Base-by-base conservation (phyloP, 345 rosid genomes). In the Bruguiera sexangula region DNA sequence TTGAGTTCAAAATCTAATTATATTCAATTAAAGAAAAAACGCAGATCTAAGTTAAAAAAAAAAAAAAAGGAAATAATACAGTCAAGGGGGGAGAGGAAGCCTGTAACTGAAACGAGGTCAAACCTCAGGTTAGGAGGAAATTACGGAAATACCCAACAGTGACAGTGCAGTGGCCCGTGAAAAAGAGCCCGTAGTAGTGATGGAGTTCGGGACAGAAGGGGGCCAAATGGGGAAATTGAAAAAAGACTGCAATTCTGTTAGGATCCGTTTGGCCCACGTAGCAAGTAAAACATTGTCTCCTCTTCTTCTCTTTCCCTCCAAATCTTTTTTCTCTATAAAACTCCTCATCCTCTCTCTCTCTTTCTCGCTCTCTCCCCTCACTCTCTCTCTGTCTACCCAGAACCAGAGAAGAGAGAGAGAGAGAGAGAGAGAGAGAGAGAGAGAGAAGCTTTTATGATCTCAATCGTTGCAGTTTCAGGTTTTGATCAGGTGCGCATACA, bases 271-370 rank as follows among this genome's bases (percentile, higher is more conserved):
- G 46, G 50, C 54, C 46, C 22, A 30, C 18, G 43, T 73, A 48
- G 70, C 71, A 66, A 66, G 66, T 70, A 55, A 55, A 20, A 62
- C 69, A 67, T 13, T 43, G 5, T 43, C 50, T 3, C 16, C 5
- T 15, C 16, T 43, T 31, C 57, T 27, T 11, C 8, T 39, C 36
- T 22, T 75, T 82, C 79, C 85, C 85, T 73, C 76, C 85, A 70
- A 63, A 11, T 57, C 60, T 64, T 15, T 37, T 48, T 30, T 48
- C 58, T 37, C 57, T 71, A 68, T 72, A 60, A 73, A 70, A 60
- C 34, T 51, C 26, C 26, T 46, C 30, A 29, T 39, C 54, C 20
- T 24, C 58, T 1, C 18, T 78, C 72, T 73, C 57, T 56, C 67
- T 59, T 70, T 54, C 64, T 29, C 29, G 24, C 67, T 55, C 65